Evolutionary conservation across 139 green algal species (phyloP).

Genomic region (Coccomyxa sp.): DNA sequence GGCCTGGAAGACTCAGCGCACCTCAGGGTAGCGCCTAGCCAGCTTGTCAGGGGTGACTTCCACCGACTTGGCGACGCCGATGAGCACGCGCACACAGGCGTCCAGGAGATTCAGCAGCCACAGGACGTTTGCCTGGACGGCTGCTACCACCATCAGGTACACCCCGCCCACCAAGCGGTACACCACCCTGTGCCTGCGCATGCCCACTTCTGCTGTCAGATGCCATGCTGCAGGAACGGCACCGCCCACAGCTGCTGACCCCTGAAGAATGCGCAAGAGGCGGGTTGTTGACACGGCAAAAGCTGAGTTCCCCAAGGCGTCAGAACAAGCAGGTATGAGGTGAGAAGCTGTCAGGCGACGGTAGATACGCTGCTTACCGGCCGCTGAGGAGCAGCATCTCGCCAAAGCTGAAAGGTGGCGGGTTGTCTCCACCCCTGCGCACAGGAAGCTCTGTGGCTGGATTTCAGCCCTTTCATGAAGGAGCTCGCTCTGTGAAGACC

Average conservation of each 20-base stretch:
- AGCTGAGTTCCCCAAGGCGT: no score
- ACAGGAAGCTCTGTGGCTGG: neutral
- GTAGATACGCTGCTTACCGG: neutral
- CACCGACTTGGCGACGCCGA: slow-evolving; percentile 18
- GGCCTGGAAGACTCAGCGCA: no score
- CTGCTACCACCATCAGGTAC: slow-evolving; percentile 33
- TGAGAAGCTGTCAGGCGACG: neutral
- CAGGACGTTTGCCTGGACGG: slow-evolving; percentile 28
- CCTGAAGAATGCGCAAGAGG: neutral
- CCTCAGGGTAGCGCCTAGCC: slow-evolving; percentile 34
- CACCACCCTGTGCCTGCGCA: slow-evolving; percentile 28
- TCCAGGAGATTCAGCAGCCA: slow-evolving; percentile 37
- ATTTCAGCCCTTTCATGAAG: neutral
- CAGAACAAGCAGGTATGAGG: no score
- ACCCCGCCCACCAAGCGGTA: slow-evolving; percentile 42
- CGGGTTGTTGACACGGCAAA: neutral
- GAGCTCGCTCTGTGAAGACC: neutral
- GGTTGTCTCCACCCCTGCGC: slow-evolving; percentile 37
- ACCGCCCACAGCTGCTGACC: no score
- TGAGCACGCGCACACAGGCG: slow-evolving; percentile 24
- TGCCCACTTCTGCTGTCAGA: no score
- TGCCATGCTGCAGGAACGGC: no score
- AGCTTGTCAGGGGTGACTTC: slow-evolving; percentile 47
- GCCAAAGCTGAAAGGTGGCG: slow-evolving; percentile 30
- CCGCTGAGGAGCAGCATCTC: slow-evolving; percentile 4